Conservation (phyloP, 108 stramenopile species). For the Discostella pseudostelligera region DNA sequence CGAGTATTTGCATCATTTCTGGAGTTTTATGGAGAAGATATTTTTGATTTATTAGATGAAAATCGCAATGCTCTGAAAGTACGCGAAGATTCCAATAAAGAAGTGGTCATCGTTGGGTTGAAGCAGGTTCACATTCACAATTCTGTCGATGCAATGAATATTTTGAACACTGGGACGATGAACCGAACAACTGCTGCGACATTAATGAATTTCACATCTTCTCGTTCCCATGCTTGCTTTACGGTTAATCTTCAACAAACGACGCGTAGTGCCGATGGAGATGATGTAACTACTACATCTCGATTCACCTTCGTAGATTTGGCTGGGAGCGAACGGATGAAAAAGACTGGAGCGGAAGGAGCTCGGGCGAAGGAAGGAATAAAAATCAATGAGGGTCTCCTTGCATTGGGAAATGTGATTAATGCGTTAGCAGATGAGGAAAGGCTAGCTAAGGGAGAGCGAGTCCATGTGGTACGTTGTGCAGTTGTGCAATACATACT, state of each 20-base stretch:
- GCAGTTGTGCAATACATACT: too few relatives aligned
- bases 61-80: slow-evolving; percentile 68
- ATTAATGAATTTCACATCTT: slow-evolving; percentile 86
- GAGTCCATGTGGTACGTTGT: slow-evolving; percentile 58
- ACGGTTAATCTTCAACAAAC: slow-evolving; percentile 63
- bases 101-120: slow-evolving; percentile 52
- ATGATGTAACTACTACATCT: slow-evolving; percentile 69
- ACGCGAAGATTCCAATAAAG: slow-evolving; percentile 47
- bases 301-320: slow-evolving; percentile 88
- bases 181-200: slow-evolving; percentile 92
- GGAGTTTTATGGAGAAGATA: slow-evolving; percentile 95
- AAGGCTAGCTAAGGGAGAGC: slow-evolving; percentile 59
- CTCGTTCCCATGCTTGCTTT: slow-evolving; percentile 83
- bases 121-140: slow-evolving; percentile 27
- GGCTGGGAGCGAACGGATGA: slow-evolving; percentile 92
- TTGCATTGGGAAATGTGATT: slow-evolving; percentile 98
- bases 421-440: slow-evolving; percentile 95
- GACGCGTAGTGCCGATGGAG: slow-evolving; percentile 46
- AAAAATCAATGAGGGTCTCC: slow-evolving; percentile 94
- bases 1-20: slow-evolving; percentile 82
- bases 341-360: slow-evolving; percentile 92
- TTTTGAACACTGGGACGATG: slow-evolving; percentile 85
- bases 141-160: slow-evolving; percentile 56
- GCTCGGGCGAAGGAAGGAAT: slow-evolving; percentile 89
- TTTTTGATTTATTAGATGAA: slow-evolving; percentile 83